Evolutionary conservation across 768 basidiomycete species (phyloP).

Genomic region (Lactarius tabidus): DNA sequence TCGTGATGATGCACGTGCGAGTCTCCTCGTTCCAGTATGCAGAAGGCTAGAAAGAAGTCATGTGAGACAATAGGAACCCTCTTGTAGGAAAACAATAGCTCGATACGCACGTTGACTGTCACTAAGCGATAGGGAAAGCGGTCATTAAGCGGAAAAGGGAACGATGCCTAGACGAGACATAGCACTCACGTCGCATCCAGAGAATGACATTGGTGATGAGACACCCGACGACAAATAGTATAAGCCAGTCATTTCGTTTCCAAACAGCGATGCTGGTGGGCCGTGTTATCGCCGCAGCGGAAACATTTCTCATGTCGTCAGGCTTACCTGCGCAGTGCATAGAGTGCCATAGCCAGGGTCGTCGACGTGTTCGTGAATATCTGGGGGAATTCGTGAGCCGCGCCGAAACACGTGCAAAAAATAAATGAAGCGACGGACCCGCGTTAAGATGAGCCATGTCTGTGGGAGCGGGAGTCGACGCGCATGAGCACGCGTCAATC

Average conservation of each 20-base stretch:
- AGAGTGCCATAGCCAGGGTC: conserved; percentile 17
- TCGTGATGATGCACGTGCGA: conserved; percentile 3
- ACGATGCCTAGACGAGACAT: not conserved
- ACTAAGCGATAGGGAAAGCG: not conserved
- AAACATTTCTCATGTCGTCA: not conserved
- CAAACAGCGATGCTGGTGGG: conserved; percentile 12
- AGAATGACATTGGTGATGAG: conserved; percentile 14
- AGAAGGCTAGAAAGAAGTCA: not conserved
- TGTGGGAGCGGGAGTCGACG: not conserved
- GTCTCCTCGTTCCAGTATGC: conserved; percentile 6
- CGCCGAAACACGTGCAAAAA: not conserved
- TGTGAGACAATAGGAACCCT: not conserved
- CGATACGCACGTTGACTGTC: not conserved
- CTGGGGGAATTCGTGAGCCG: not conserved
- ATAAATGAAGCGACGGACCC: not conserved
- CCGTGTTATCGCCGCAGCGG: not conserved
- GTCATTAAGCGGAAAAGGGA: not conserved
- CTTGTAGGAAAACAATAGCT: not conserved
- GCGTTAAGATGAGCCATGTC: conserved; percentile 12
- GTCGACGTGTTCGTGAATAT: conserved; percentile 14
- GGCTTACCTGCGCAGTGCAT: conserved; percentile 15
- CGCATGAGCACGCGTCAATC: not conserved
- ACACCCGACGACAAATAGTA: conserved; percentile 1
- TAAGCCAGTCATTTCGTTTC: conserved; percentile 11
- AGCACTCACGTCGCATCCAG: conserved; percentile 18